Percentiles rank a stretch among this genome's conserved stretches.
Evolutionary conservation across 1,284 basidiomycete species (phyloP).

Genomic region (Moesziomyces parantarcticus): DNA sequence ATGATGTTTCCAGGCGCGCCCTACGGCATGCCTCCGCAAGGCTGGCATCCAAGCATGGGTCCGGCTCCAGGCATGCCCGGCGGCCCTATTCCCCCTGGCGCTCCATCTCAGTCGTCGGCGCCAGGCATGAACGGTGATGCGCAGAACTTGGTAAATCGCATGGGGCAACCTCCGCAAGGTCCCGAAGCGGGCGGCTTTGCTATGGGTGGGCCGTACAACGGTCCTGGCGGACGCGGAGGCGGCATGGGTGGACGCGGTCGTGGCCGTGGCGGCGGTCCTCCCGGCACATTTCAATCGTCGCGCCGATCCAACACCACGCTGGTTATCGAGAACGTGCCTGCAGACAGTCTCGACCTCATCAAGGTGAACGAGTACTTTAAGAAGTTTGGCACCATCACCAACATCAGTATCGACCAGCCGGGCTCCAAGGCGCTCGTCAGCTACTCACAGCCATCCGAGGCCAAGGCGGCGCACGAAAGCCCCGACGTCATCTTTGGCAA

Average conservation of each 20-base stretch:
- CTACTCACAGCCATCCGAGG: slow-evolving; percentile 85
- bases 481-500: slow-evolving; percentile 93
- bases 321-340: slow-evolving; percentile 92
- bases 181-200: slow-evolving; percentile 12
- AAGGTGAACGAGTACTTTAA: slow-evolving; percentile 89
- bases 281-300: slow-evolving; percentile 69
- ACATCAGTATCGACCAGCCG: slow-evolving; percentile 85
- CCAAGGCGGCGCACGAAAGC: slow-evolving; percentile 86
- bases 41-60: slow-evolving; percentile 41
- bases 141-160: slow-evolving; percentile 32
- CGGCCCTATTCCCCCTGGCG: slow-evolving; percentile 14
- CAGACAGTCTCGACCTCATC: slow-evolving; percentile 80
- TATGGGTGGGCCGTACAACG: slow-evolving; percentile 12
- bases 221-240: slow-evolving; percentile 45
- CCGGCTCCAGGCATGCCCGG: slow-evolving; percentile 28
- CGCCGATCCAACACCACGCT: slow-evolving; percentile 78
- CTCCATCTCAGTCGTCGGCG: slow-evolving; percentile 2
- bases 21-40: slow-evolving; percentile 46
- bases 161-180: slow-evolving; percentile 24
- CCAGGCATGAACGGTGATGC: slow-evolving; percentile 25
- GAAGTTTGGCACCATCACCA: slow-evolving; percentile 90
- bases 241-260: slow-evolving; percentile 71
- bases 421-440: slow-evolving; percentile 83
- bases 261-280: slow-evolving; percentile 70
- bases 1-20: slow-evolving; percentile 52